These are phyloP conservation scores for Sphenostylis stenocarpa DNA, from an alignment of 306 rosid genomes.

Conservation along the genomic window DNA sequence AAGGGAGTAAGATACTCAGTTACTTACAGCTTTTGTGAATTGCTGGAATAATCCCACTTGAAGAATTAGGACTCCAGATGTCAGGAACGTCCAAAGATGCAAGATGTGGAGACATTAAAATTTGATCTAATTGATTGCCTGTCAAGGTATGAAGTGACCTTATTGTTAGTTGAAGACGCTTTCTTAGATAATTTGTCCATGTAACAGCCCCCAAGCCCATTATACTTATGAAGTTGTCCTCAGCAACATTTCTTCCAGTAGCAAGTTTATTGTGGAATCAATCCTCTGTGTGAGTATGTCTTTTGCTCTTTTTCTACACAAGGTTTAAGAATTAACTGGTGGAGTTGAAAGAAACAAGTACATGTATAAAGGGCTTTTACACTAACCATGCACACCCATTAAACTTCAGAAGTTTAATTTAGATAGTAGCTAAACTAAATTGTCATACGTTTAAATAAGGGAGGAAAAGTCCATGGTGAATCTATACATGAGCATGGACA, in stretches of 20 bases:
- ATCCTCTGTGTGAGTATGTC: background rate
- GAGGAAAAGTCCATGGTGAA: no score
- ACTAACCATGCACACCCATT: background rate
- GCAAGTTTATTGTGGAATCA: background rate
- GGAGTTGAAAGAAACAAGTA: background rate
- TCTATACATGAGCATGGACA: no score
- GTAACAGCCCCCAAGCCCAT: conserved; percentile 41
- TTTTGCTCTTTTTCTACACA: background rate
- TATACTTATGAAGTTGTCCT: conserved; percentile 29
- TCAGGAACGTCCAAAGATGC: conserved; percentile 75
- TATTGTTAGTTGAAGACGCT: conserved; percentile 31
- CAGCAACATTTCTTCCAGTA: background rate
- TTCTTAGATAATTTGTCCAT: conserved; percentile 45
- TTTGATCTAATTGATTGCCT: conserved; percentile 34
- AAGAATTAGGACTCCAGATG: conserved; percentile 55
- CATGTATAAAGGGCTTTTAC: background rate
- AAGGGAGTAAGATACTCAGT: conserved; percentile 28
- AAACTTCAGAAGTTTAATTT: background rate
- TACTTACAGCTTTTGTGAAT: conserved; percentile 44
- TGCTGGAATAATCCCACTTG: conserved; percentile 33
- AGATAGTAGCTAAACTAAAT: no score
- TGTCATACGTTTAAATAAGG: no score
- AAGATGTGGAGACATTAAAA: conserved; percentile 74
- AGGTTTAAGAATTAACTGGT: background rate
- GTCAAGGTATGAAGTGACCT: conserved; percentile 43